phyloP scores from a whole-genome alignment of 208 protist species.

The Novymonas esmeraldas region DNA sequence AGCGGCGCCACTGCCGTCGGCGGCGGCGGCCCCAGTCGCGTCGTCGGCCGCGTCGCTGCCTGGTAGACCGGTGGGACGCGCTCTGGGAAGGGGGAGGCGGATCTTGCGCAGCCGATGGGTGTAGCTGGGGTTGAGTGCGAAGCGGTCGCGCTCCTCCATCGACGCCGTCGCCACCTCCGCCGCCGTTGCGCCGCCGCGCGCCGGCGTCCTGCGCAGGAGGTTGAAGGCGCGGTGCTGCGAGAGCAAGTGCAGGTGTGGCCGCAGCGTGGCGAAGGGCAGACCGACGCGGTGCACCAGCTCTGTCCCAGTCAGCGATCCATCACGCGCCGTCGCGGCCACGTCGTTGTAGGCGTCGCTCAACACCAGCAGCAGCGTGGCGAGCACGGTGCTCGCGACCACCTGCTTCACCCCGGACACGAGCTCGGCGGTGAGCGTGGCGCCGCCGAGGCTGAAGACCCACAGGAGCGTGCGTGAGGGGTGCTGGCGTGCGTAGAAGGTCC shows the following conservation, averaged over 20 bases:
- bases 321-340: neutral
- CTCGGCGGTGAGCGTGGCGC: slow-evolving; percentile 50
- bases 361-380: slow-evolving; percentile 66
- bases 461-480: slow-evolving; percentile 64
- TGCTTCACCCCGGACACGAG: slow-evolving; percentile 60
- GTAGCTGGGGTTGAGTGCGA: slow-evolving; percentile 60
- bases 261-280: slow-evolving; percentile 30
- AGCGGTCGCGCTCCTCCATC: slow-evolving; percentile 39
- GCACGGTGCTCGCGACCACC: slow-evolving; percentile 52
- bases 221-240: slow-evolving; percentile 32
- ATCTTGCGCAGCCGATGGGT: slow-evolving; percentile 55
- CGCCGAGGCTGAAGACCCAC: slow-evolving; percentile 72
- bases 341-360: slow-evolving; percentile 51
- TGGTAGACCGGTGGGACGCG: slow-evolving; percentile 19
- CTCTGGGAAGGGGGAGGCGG: slow-evolving; percentile 45
- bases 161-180: slow-evolving; percentile 2
- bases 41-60: slow-evolving; percentile 7
- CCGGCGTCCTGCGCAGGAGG: slow-evolving; percentile 17
- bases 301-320: slow-evolving; percentile 21
- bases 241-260: slow-evolving; percentile 29
- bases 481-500: slow-evolving; percentile 47
- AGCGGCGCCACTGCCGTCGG: neutral
- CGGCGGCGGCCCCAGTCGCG: neutral
- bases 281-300: slow-evolving; percentile 21
- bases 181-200: neutral